These are phyloP conservation scores for Mallotus japonicus DNA, from an alignment of 441 rosid species.

Conservation along the genomic window DNA sequence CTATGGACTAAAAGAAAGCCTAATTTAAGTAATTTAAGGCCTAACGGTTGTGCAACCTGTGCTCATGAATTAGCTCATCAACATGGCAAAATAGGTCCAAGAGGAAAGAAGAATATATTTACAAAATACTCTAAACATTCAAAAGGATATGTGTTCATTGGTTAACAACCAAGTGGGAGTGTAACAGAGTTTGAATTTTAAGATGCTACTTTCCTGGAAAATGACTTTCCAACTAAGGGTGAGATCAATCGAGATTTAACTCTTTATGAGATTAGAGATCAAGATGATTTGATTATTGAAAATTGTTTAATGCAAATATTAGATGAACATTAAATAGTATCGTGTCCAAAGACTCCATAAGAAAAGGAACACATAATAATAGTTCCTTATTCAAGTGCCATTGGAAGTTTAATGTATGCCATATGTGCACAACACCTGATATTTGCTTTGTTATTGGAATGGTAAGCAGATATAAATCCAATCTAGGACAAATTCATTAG, in stretches of 20 bases:
- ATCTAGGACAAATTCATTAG: background rate
- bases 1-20: background rate
- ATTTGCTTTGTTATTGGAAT: background rate
- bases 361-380: background rate
- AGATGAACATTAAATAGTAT: background rate
- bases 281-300: background rate
- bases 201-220: background rate
- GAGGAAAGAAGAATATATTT: too few relatives aligned
- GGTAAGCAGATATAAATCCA: background rate
- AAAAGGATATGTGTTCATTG: too few relatives aligned
- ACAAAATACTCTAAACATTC: background rate
- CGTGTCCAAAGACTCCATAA: background rate
- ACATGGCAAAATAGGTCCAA: background rate
- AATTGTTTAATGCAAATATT: background rate
- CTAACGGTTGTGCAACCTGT: background rate
- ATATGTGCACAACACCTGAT: slow-evolving; percentile 12
- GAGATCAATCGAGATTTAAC: too few relatives aligned
- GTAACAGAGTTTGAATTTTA: too few relatives aligned
- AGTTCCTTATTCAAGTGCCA: too few relatives aligned
- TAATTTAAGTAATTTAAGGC: background rate
- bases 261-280: too few relatives aligned
- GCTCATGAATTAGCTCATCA: background rate
- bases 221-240: background rate
- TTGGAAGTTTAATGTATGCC: slow-evolving; percentile 5
- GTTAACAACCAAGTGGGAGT: background rate